phyloP scores from a whole-genome alignment of 2,329 filamentous ascomycete species.

The Trichoderma koningiopsis region DNA sequence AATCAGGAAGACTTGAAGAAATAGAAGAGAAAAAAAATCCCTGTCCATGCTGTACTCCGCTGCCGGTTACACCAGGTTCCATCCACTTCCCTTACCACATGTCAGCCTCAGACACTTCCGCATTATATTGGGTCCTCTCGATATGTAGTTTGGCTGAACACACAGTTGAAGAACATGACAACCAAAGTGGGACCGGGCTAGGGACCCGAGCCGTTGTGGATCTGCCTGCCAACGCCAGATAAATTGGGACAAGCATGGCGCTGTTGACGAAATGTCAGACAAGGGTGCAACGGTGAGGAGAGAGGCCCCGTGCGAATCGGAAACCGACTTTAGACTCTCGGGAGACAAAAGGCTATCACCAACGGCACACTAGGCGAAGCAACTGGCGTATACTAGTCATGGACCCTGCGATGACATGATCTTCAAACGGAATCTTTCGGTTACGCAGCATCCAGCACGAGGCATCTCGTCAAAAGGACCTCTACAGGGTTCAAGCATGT shows the following conservation, averaged over 20 bases:
- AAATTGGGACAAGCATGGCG: conserved; percentile 1
- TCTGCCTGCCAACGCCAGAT: background rate
- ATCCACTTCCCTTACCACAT: background rate
- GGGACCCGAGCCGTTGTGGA: conserved; percentile 13
- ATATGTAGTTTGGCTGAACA: background rate
- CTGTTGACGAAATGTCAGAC: background rate
- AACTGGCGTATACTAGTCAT: background rate
- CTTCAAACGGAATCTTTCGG: background rate
- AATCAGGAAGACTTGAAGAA: background rate
- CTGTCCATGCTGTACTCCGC: background rate
- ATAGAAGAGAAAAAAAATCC: background rate
- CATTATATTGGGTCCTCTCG: background rate
- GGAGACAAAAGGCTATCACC: background rate
- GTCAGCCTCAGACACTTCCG: background rate
- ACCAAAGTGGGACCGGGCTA: conserved; percentile 8
- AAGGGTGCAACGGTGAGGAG: conserved; percentile 1
- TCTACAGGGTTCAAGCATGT: background rate
- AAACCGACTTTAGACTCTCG: background rate
- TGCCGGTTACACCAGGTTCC: background rate
- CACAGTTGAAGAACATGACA: background rate
- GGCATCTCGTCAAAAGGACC: background rate
- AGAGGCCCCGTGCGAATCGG: conserved; percentile 6
- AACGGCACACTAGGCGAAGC: background rate
- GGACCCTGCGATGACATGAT: background rate
- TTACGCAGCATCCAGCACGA: background rate